Base-by-base conservation (phyloP, 805 yeast species). In the Maudiozyma serrabonitensis region DNA sequence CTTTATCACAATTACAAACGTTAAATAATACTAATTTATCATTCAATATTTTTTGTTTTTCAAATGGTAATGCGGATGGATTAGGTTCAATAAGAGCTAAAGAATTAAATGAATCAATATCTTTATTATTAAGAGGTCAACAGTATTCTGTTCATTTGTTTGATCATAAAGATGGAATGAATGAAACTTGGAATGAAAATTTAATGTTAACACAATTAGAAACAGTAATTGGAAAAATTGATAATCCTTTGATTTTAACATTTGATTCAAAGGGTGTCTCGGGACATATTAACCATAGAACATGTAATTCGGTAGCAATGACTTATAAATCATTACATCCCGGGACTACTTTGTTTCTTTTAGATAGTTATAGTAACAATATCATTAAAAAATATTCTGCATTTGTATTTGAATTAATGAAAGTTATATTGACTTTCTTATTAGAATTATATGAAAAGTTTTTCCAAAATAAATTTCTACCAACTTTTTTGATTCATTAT, bases 251-350 rank as follows among this genome's bases (percentile, higher is more conserved):
- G 9, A n/a, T 28, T 12, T 57, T 91, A 32, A 86, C 97, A 0
- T 91, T 93, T 65, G 99, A 93, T 68, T 74, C 75, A 37, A 46
- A 59, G 19, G 99, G 99, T 0, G 84, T 93, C 3, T 88, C 97
- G 0, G 72, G 75, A 45, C 99, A 93, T 67, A 76, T 86, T n/a
- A 93, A 93, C 66, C 99, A 93, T 65, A 78, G 70, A 25, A 75
- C 90, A 0, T 65, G 87, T 45, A 74, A 70, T 61, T 59, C 72
- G 46, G 89, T 84, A 2, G 76, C 74, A 12, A 53, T 55, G 31
- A 62, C 56, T 5, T 45, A 56, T 19, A 37, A 16, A 9, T 6
- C 31, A 3, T 18, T 21, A 6, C 18, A 46, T 23, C 25, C 39
- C 12, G 32, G 12, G 43, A 26, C 45, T 16, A 6, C 28, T 28